Evolutionary conservation across 1,284 basidiomycete genomes (phyloP).

Genomic region (Cutaneotrichosporon cyanovorans): DNA sequence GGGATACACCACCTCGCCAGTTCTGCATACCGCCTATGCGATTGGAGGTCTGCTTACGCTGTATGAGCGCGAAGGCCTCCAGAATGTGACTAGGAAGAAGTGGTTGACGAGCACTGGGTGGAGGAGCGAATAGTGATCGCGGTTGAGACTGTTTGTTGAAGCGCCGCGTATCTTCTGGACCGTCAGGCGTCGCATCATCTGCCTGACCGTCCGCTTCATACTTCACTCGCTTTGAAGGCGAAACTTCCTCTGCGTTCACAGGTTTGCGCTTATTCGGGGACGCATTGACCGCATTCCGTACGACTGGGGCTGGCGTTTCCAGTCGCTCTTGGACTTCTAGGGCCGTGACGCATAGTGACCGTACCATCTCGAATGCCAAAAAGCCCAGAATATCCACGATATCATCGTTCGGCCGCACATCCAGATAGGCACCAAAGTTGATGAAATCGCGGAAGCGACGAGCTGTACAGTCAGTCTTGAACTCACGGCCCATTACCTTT

Average conservation of each 20-base stretch:
- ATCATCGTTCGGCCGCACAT: slow-evolving; percentile 88
- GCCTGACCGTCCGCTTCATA: slow-evolving; percentile 39
- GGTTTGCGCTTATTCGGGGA: slow-evolving; percentile 23
- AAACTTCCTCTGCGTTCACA: slow-evolving; percentile 34
- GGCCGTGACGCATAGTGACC: slow-evolving; percentile 79
- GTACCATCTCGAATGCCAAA: slow-evolving; percentile 93
- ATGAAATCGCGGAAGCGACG: slow-evolving; percentile 95
- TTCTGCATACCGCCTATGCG: slow-evolving; percentile 77
- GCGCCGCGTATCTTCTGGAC: neutral
- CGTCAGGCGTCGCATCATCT: slow-evolving; percentile 1
- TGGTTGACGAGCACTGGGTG: slow-evolving; percentile 67
- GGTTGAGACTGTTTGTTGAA: slow-evolving; percentile 3
- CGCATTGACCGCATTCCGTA: slow-evolving; percentile 3
- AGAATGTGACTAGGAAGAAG: slow-evolving; percentile 75
- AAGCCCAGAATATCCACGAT: slow-evolving; percentile 96
- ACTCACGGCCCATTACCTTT: slow-evolving; percentile 62
- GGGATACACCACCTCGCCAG: slow-evolving; percentile 71
- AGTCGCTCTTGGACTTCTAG: slow-evolving; percentile 55
- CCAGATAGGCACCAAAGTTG: slow-evolving; percentile 79
- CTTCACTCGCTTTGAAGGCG: slow-evolving; percentile 47
- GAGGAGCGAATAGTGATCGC: slow-evolving; percentile 67
- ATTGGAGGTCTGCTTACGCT: slow-evolving; percentile 68
- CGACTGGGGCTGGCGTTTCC: slow-evolving; percentile 18
- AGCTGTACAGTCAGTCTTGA: slow-evolving; percentile 48
- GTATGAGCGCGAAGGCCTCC: slow-evolving; percentile 80